Evolutionary conservation across 2,329 filamentous ascomycete species (phyloP), one percentile per base, ranked within the genome.

Genomic region (Talaromyces sp.): DNA sequence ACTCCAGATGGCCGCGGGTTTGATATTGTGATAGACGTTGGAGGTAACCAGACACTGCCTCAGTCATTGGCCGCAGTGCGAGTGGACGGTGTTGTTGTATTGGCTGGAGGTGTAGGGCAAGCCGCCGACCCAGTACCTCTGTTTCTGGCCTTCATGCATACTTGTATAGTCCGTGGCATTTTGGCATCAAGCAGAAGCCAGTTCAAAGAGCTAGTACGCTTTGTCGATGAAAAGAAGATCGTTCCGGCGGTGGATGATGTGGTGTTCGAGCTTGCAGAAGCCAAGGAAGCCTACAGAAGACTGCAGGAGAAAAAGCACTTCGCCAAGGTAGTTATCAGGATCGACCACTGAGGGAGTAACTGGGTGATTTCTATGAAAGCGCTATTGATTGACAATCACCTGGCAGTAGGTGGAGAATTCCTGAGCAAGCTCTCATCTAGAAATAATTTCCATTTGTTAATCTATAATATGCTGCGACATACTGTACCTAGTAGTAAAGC

Each of bases 11-110:
- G 73, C 10, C 62, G 62, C 1, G 78, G 79, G 12, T 77, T 70
- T 1, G 75, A 81, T 60, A 68, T 70, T 55, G 63, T 78, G 56
- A 56, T 80, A 5, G 74, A 80, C 51, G 69, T 72, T 21, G 76
- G 74, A 4, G 79, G 78, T 5, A 66, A 73, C 4, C 69, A 70
- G 8, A 80, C 79, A 0, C 70, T 80, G 17, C 61, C 68, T 27
- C 73, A 80, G 62, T 77, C 74, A n/a, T 60, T 81, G 19, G 65
- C 71, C 4, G 69, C 72, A 3, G 68, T 77, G 0, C 67, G 70
- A 0, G 64, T 63, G 11, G 78, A 77, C 3, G 80, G 79, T 0
- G 64, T 73, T 17, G 70, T 81, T 53, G 70, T 67, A 19, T 53
- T 76, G 2, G 70, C 79, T 31, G 79, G 78, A 0, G 27, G 41